Evolutionary conservation across 108 stramenopile genomes (phyloP).

Genomic region (Cyclostephanos invisitatus): DNA sequence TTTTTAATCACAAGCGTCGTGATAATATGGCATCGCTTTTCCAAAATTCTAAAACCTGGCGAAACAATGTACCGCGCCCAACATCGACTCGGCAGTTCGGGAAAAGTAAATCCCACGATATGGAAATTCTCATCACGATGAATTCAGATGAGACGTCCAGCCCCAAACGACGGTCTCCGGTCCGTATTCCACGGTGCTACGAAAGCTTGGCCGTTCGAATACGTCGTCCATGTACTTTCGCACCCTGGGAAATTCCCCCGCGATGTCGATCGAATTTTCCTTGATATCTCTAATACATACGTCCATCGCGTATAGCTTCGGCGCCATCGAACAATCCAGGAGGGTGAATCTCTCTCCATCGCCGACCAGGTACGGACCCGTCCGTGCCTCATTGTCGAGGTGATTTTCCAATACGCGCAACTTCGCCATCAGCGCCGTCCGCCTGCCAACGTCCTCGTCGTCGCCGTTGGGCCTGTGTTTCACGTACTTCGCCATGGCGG

Average conservation of each 20-base stretch:
- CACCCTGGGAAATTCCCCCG: slow-evolving; percentile 54
- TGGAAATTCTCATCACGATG: too few species aligned
- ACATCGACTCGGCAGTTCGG: too few species aligned
- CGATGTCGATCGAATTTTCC: slow-evolving; percentile 43
- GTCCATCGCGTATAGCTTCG: slow-evolving; percentile 78
- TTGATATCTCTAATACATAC: slow-evolving; percentile 67
- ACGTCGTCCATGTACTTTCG: slow-evolving; percentile 63
- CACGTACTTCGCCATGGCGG: slow-evolving; percentile 75
- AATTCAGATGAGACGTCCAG: slow-evolving; percentile 51
- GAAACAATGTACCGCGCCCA: too few species aligned
- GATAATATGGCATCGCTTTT: too few species aligned
- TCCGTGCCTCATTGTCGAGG: slow-evolving; percentile 22
- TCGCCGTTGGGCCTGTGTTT: slow-evolving; percentile 72
- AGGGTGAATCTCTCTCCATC: slow-evolving; percentile 61
- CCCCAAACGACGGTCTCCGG: slow-evolving; percentile 80
- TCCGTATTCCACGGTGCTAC: slow-evolving; percentile 63
- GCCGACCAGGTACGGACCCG: slow-evolving; percentile 56
- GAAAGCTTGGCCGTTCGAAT: slow-evolving; percentile 63
- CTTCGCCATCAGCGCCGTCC: slow-evolving; percentile 56
- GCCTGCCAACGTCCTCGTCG: slow-evolving; percentile 37
- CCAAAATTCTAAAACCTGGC: too few species aligned
- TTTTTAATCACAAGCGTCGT: too few species aligned
- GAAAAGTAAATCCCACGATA: too few species aligned
- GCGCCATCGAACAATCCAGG: slow-evolving; percentile 75
- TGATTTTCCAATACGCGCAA: slow-evolving; percentile 61